Evolutionary conservation across 202 grass and related monocot genomes (phyloP), one percentile per base, ranked within the genome.

Genomic region (Brachypodium distachyon): DNA sequence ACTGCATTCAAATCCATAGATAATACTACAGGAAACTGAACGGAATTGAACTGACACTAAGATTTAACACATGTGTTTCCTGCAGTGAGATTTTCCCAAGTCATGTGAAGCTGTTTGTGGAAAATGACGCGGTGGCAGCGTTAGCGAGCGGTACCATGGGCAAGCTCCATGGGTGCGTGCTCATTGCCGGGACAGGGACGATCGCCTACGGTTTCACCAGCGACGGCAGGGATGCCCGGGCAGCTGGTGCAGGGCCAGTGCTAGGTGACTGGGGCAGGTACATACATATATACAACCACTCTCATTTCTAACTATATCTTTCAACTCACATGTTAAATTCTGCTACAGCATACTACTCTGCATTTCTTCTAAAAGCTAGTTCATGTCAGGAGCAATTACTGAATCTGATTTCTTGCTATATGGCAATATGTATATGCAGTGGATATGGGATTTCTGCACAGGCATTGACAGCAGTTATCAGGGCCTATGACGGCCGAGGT

Each of bases 241-340:
- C 91, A 77, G 91, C 91, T 64, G 91, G 91, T 58, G 91, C 91
- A 70, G 91, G 91, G 7, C 91, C 91, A 22, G 80, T 93, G 60
- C 77, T 93, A n/a, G 91, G 87, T 71, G 91, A 93, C 39, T 93
- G 91, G 84, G 91, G 91, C 46, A 93, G 91, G 91, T 93, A n/a
- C n/a, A n/a, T n/a, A n/a, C n/a, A n/a, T n/a, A n/a, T 48, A 62
- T 73, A 70, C 46, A 63, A 18, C 18, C 18, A 47, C 48, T 40
- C 33, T 32, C 40, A 79, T 26, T 21, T n/a, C 6, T 29, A 36
- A 12, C 25, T 21, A 2, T n/a, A n/a, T 7, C 12, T 34, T n/a
- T n/a, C n/a, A n/a, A n/a, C n/a, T n/a, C 32, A 21, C 18, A 37
- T 34, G 18, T 11, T 21, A 61, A 18, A n/a, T 61, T 61, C 17